phyloP scores from a whole-genome alignment of 176 grass and related monocot species.

The Tuctoria greenei region DNA sequence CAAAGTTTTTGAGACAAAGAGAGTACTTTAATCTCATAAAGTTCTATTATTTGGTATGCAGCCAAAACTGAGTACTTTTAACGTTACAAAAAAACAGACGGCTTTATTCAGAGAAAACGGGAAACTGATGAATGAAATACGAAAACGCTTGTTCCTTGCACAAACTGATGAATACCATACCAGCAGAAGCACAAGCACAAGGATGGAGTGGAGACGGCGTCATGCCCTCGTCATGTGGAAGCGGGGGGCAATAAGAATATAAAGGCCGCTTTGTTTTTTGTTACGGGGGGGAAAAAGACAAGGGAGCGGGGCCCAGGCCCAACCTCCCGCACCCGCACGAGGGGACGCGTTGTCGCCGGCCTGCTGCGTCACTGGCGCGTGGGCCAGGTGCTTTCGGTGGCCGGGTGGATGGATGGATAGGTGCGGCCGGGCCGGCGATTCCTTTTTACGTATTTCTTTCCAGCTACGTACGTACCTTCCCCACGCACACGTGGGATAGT shows the following conservation, averaged over 20 bases:
- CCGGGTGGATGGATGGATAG: neutral
- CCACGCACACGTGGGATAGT: slow-evolving; percentile 30
- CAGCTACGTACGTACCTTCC: neutral
- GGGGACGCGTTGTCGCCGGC: slow-evolving; percentile 23
- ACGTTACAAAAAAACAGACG: neutral
- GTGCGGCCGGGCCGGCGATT: neutral
- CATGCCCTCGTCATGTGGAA: neutral
- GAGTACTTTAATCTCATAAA: too few relatives aligned
- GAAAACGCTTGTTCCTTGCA: too few relatives aligned
- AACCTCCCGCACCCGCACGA: slow-evolving; percentile 55
- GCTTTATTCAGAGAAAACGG: neutral
- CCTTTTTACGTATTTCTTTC: neutral
- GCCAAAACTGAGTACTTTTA: too few relatives aligned
- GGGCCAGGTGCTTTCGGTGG: neutral
- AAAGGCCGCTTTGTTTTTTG: neutral
- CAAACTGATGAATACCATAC: too few relatives aligned
- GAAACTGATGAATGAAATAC: neutral
- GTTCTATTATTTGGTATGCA: too few relatives aligned
- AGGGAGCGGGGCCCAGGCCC: slow-evolving; percentile 1
- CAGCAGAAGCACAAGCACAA: too few relatives aligned
- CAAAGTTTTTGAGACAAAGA: too few relatives aligned
- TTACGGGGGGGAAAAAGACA: neutral
- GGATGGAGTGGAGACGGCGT: too few relatives aligned
- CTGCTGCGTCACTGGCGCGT: neutral
- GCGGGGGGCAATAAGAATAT: neutral